Evolutionary conservation across 768 basidiomycete species (phyloP), one percentile per base, ranked within the genome.

Genomic region (Candolleomyces aberdarensis): DNA sequence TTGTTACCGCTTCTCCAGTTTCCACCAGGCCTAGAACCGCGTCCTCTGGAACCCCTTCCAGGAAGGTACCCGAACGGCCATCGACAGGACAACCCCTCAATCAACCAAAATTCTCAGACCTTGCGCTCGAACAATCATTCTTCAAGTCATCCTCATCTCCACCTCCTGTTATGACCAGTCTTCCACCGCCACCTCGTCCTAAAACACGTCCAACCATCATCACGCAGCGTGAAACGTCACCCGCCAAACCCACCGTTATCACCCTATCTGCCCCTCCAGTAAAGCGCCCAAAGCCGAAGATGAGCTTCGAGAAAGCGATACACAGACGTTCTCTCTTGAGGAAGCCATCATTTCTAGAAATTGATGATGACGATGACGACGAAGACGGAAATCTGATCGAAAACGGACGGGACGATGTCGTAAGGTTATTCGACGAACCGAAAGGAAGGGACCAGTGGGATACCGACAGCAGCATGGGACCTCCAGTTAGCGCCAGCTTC

Each of bases 271-370:
- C 76, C 5, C 78, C 75, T 57, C 56, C 19, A 49, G 44, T 60
- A 32, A 32, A 57, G 44, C 22, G 57, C 26, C 32, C 50, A 44
- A 39, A 31, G 46, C 6, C 56, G 36, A 26, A 56, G 56, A 32
- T 52, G 49, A 29, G 50, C 50, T 49, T 60, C 56, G 49, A 58
- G 47, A 49, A 65, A 36, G 29, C 32, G 15, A 66, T 78, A 48
- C 79, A 78, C 60, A 79, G 81, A 50, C 79, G 76, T 52, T 83
- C 83, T 7, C 75, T 89, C 62, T 80, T 86, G 75, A 79, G 78
- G 67, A 88, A 89, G 67, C 85, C 89, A 19, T 89, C 88, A 1
- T 91, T 91, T 70, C 74, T 91, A 52, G 87, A 89, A 40, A 88
- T 91, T 60, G 86, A 82, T 59, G 82, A 82, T 8, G 71, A 71